These are phyloP conservation scores for Sutorius eximius DNA, from an alignment of 1,284 basidiomycete genomes.

Conservation along the genomic window DNA sequence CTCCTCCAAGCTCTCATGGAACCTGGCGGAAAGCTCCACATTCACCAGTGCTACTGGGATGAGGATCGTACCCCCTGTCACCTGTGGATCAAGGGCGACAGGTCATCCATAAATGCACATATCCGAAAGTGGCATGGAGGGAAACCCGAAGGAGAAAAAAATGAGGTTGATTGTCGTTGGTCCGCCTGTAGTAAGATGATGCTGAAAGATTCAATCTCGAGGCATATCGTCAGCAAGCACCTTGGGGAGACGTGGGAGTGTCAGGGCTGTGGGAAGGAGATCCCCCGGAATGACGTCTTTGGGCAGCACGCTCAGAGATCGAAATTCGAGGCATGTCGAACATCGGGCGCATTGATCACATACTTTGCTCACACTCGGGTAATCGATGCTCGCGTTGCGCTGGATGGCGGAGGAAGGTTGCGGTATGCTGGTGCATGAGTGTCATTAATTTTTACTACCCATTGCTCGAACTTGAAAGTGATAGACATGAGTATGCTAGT, in stretches of 20 bases:
- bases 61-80: too few species aligned
- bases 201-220: constrained; percentile 15
- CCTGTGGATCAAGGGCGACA: too few species aligned
- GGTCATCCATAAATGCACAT: too few species aligned
- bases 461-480: too few species aligned
- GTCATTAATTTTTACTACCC: too few species aligned
- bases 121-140: constrained; percentile 7
- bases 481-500: too few species aligned
- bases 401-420: constrained; percentile 1
- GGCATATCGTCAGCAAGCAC: constrained; percentile 7
- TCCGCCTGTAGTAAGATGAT: constrained; percentile 1
- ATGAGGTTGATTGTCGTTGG: constrained; percentile 11
- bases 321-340: constrained; percentile 2
- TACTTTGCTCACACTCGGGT: constrained; percentile 3
- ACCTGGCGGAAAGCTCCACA: background rate
- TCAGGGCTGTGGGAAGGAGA: too few species aligned
- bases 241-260: too few species aligned
- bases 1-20: background rate
- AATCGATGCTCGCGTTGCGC: constrained; percentile 10
- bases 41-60: too few species aligned
- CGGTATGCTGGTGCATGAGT: constrained; percentile 1
- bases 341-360: constrained; percentile 3
- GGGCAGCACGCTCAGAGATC: constrained; percentile 10
- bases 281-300: too few species aligned
- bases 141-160: constrained; percentile 12